Conservation (phyloP, 1,284 basidiomycete species). For the Sanghuangporus sanghuang region DNA sequence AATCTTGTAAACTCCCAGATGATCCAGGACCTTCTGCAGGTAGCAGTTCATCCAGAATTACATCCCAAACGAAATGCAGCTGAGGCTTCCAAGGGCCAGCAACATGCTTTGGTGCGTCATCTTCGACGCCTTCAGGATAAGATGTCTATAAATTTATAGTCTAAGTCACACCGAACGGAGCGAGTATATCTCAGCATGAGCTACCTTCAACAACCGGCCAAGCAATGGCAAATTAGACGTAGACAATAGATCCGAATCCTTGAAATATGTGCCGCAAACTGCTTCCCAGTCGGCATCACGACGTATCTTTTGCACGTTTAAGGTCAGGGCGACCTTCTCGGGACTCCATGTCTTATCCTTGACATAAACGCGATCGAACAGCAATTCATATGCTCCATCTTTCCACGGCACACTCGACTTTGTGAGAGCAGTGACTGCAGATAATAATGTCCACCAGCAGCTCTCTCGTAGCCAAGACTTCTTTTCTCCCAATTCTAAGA, state of each 20-base stretch:
- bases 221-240: constrained; percentile 67
- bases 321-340: constrained; percentile 81
- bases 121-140: constrained; percentile 46
- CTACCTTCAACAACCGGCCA: constrained; percentile 78
- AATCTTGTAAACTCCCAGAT: constrained; percentile 77
- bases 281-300: constrained; percentile 67
- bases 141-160: constrained; percentile 42
- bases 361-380: constrained; percentile 47
- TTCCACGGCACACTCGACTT: constrained; percentile 67
- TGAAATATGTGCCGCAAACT: constrained; percentile 75
- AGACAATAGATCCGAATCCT: constrained; percentile 62
- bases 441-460: constrained; percentile 79
- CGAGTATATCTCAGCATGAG: constrained; percentile 11
- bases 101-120: constrained; percentile 39
- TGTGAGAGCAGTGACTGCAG: constrained; percentile 58
- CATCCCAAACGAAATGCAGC: constrained; percentile 89
- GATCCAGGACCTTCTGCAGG: constrained; percentile 35
- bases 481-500: constrained; percentile 70
- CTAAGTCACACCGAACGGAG: too few species aligned
- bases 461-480: constrained; percentile 93
- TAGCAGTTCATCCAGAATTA: constrained; percentile 76
- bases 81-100: constrained; percentile 83
- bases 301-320: constrained; percentile 60
- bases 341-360: constrained; percentile 69
- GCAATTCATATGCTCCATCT: constrained; percentile 51